Conservation (phyloP, 129 eudicot species). For the Centrapalus pauciflorus region DNA sequence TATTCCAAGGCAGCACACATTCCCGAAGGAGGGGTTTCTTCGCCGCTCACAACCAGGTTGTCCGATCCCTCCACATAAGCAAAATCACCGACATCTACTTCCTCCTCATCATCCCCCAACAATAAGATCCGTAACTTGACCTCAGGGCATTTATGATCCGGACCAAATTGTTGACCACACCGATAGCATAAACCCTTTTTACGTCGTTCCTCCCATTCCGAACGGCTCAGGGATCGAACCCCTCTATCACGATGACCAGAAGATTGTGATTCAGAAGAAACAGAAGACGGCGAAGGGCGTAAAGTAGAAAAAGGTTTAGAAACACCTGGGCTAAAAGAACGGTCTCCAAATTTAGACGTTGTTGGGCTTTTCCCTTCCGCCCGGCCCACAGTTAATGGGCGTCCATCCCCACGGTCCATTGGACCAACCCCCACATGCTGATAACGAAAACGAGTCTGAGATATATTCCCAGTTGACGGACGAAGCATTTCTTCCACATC, state of each 20-base stretch:
- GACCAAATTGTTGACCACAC: not conserved
- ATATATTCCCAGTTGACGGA: not conserved
- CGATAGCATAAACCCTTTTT: not conserved
- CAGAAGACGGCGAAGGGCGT: not conserved
- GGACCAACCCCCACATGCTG: not conserved
- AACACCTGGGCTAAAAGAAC: not conserved
- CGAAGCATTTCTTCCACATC: not conserved
- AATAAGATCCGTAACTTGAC: not conserved
- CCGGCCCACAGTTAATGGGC: accelerated
- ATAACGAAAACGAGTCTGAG: not conserved
- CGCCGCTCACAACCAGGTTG: not conserved
- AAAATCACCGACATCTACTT: not conserved
- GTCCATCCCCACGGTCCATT: not conserved
- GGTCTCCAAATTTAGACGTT: not conserved
- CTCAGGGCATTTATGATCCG: not conserved
- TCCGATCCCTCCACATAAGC: not conserved
- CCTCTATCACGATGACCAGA: not conserved
- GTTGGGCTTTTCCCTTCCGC: not conserved
- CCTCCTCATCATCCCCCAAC: not conserved
- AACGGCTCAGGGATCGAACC: not conserved
- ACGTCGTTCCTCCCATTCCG: not conserved
- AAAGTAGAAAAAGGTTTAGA: not conserved
- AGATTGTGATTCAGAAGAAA: no score
- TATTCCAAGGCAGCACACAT: not conserved
- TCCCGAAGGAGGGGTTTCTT: not conserved